Base-by-base conservation (phyloP, 2,329 filamentous ascomycete genomes). In the Fusarium newnesense region DNA sequence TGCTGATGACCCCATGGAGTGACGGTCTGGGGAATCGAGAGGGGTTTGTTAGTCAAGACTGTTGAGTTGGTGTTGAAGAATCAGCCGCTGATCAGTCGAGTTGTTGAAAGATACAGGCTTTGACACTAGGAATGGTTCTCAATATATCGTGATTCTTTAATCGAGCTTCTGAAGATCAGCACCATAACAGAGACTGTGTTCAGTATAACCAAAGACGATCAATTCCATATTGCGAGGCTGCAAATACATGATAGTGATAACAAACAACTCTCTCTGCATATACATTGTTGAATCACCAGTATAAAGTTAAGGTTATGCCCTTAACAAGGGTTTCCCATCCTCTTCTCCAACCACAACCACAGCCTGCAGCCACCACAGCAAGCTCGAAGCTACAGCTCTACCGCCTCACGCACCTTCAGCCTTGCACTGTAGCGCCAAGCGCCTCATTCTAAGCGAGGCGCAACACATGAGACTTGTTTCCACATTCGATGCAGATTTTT, bases 261-360 rank as follows among this genome's bases (percentile, higher is more conserved):
- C 34, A 34, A 37, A 18, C 37, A 60, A 10, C 13, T 6, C 26
- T 56, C n/a, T 56, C n/a, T 34, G 7, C 10, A 43, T 40, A 19
- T n/a, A 28, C 21, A 36, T 42, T 40, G 28, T 54, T 42, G 37
- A 56, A 60, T 43, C 28, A 36, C 12, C 58, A 56, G 30, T 39
- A 49, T 57, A 61, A 47, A 49, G 46, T 72, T 73, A 73, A 62
- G 61, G 60, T 72, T 73, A 64, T 12, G 34, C 50, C 56, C 50
- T 72, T 37, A 32, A 50, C 52, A 61, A 64, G 69, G 59, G 44
- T 54, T 65, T 40, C 54, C 47, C 47, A 50, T 44, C 37, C 53
- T 26, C 43, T 66, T 56, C 49, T 40, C 49, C 34, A 62, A 62
- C 42, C 40, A 62, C 28, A 63, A 3, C 9, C 28, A 1, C 24